Conservation (phyloP, 305 asterid species). For the Plantago coronopus region DNA sequence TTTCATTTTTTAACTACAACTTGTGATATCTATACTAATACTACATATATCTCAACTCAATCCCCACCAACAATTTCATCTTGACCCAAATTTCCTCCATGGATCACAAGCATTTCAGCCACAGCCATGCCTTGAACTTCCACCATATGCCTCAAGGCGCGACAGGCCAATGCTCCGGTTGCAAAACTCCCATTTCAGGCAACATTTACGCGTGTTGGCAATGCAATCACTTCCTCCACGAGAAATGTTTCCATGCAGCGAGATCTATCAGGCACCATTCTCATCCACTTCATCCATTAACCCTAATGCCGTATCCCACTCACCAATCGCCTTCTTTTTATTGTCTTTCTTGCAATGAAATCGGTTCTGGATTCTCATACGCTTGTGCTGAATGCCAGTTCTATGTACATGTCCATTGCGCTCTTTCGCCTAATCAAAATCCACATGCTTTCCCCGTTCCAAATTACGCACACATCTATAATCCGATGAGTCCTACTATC, state of each 20-base stretch:
- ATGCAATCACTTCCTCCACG: slow-evolving; percentile 60
- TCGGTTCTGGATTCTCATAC: slow-evolving; percentile 54
- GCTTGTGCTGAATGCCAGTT: slow-evolving; percentile 55
- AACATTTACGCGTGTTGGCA: slow-evolving; percentile 56
- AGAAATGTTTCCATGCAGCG: slow-evolving; percentile 47
- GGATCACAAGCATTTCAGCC: too few species aligned
- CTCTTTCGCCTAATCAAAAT: slow-evolving; percentile 27
- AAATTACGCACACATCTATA: slow-evolving; percentile 6
- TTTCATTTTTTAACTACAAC: slow-evolving; percentile 23
- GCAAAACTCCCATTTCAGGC: slow-evolving; percentile 49
- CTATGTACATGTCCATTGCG: slow-evolving; percentile 66
- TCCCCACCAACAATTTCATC: background rate
- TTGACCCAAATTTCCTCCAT: too few species aligned
- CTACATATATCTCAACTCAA: slow-evolving; percentile 2
- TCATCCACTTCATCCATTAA: slow-evolving; percentile 54
- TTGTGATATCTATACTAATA: slow-evolving; percentile 23
- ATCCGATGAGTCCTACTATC: too few species aligned
- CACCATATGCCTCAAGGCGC: slow-evolving; percentile 51
- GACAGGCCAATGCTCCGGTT: slow-evolving; percentile 53
- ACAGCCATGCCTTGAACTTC: slow-evolving; percentile 38
- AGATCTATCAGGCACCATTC: slow-evolving; percentile 47
- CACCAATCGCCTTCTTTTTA: slow-evolving; percentile 48
- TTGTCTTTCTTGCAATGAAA: slow-evolving; percentile 46
- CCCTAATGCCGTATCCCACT: slow-evolving; percentile 58
- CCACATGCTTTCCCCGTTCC: slow-evolving; percentile 2